Conservation (phyloP, 441 rosid species). For the Francoa sonchifolia region DNA sequence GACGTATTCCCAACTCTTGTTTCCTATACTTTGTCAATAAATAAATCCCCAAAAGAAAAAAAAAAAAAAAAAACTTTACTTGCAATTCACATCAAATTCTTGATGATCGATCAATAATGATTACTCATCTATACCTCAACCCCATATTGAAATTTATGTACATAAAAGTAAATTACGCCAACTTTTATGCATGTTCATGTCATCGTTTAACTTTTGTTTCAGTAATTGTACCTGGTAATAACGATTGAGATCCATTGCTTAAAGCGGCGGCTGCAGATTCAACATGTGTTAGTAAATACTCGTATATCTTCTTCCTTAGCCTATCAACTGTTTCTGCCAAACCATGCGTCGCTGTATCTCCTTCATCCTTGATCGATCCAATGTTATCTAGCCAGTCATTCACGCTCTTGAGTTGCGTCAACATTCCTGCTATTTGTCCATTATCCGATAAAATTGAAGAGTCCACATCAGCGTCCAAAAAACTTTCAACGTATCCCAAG, state of each 20-base stretch:
- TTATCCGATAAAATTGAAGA: conserved; percentile 53
- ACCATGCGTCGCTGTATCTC: conserved; percentile 31
- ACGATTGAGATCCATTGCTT: conserved; percentile 60
- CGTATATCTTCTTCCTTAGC: conserved; percentile 84
- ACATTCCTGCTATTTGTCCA: conserved; percentile 77
- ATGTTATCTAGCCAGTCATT: conserved; percentile 83
- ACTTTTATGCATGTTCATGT: conserved; percentile 1
- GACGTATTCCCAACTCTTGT: conserved; percentile 6
- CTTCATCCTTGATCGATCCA: conserved; percentile 46
- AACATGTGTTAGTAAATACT: conserved; percentile 87
- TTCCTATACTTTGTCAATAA: conserved; percentile 12
- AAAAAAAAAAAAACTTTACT: not conserved
- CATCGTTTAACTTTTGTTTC: conserved; percentile 47
- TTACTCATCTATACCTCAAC: conserved; percentile 23
- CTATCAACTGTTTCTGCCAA: conserved; percentile 54
- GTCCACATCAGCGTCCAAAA: conserved; percentile 69
- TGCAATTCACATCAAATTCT: conserved; percentile 9
- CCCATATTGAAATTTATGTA: conserved; percentile 31
- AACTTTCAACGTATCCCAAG: conserved; percentile 69
- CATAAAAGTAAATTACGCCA: conserved; percentile 12
- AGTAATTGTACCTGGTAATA: conserved; percentile 21
- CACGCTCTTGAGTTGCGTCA: conserved; percentile 76
- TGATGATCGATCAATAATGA: conserved; percentile 5
- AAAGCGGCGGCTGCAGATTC: conserved; percentile 96
- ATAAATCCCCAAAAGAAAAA: conserved; percentile 6